Conservation (phyloP, 2,329 filamentous ascomycete genomes). For the Periconia sp. region DNA sequence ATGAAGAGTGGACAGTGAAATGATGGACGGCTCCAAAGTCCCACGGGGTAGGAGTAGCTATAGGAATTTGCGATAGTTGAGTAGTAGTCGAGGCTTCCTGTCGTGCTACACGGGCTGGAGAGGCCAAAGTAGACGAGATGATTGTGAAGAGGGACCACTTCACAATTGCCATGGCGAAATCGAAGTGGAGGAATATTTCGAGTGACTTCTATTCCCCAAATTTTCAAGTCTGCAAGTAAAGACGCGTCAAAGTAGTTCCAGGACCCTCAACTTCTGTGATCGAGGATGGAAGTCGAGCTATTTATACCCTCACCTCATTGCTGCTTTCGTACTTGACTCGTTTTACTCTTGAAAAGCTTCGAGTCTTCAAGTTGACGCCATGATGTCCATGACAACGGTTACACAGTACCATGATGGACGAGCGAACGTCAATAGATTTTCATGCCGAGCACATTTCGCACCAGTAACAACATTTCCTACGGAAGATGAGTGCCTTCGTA, state of each 20-base stretch:
- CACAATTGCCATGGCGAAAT: slow-evolving; percentile 27
- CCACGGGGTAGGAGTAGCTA: slow-evolving; percentile 33
- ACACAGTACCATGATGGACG: slow-evolving; percentile 39
- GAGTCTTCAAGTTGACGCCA: neutral
- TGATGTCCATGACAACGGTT: neutral
- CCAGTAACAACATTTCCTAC: no score
- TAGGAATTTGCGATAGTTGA: slow-evolving; percentile 20
- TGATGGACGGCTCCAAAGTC: slow-evolving; percentile 47
- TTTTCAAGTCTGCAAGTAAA: neutral
- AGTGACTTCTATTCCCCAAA: neutral
- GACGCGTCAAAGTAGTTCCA: neutral
- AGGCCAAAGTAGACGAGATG: slow-evolving; percentile 34
- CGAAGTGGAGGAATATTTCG: neutral
- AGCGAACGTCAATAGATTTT: slow-evolving; percentile 24
- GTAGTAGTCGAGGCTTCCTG: slow-evolving; percentile 30
- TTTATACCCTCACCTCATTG: no score
- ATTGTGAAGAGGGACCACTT: slow-evolving; percentile 29
- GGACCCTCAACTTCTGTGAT: neutral
- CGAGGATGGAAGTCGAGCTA: no score
- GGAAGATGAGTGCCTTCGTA: no score
- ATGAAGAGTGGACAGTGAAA: slow-evolving; percentile 67
- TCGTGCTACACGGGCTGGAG: slow-evolving; percentile 28
- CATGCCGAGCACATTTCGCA: slow-evolving; percentile 9
- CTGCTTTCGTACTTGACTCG: no score
- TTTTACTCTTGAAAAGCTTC: no score